Base-by-base conservation (phyloP, 1,284 basidiomycete species). In the Macrocystidia cucumis region DNA sequence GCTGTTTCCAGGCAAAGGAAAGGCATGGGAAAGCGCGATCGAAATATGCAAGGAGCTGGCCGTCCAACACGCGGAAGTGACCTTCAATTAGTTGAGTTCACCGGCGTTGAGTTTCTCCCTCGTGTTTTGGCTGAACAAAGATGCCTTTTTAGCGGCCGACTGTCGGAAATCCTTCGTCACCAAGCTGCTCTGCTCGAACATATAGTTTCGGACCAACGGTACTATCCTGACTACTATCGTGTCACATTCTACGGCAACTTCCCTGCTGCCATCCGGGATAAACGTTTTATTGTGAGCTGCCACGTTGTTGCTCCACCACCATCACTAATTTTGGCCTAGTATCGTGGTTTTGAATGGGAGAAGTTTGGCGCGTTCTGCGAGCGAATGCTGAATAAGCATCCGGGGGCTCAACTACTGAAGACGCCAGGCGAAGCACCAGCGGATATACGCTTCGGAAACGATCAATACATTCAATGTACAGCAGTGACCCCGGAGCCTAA, bases 1-100 rank as follows among this genome's bases (percentile, higher is more conserved):
- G 2, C 21, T 30, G 3, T 38, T 40, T 32, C 22, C 44, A 90
- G 89, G 88, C 35, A 90, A 91, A 59, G 95, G 93, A 2, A 91
- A 95, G 52, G 92, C 95, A 3, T 98, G 91, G 78, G 95, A 98
- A 59, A 85, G 78, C 37, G 92, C 91, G 1, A 78, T 96, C 34
- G 87, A 91, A 42, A 86, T 98, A 37, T 96, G 91, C 63, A 88
- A 89, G 59, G 92, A 95, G 48, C 63, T 96, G 8, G 81, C 81
- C 8, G 72, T 68, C 41, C 89, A 95, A 50, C 91, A 96, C 59
- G 73, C 84, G 6, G 78, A 79, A 51, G 69, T 87, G 22, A 92
- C 91, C 2, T 96, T 88, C 63, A 87, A 93, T 55, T 92, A 96
- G 85, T 89, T n/a, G n/a, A n/a, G n/a, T n/a, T n/a, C n/a, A n/a